phyloP scores from a whole-genome alignment of 1,284 basidiomycete genomes.

The Tilletiopsis washingtonensis region DNA sequence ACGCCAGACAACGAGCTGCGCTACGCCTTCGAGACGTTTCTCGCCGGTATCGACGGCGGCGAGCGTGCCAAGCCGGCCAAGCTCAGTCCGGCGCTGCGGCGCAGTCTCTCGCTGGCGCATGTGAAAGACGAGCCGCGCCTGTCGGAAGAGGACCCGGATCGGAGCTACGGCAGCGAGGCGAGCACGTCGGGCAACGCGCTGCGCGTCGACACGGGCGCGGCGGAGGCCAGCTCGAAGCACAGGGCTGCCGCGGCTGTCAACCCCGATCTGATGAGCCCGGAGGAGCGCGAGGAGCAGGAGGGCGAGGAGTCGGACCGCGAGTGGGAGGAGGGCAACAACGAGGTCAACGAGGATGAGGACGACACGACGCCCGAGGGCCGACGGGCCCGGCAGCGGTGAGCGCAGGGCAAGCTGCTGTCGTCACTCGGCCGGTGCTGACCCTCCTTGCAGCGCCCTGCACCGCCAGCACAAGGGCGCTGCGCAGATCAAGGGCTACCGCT shows the following conservation, averaged over 20 bases:
- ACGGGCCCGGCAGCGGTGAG: conserved; percentile 13
- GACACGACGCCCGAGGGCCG: conserved; percentile 18
- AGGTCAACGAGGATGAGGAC: neutral
- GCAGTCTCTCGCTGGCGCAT: too few relatives aligned
- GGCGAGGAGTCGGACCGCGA: conserved; percentile 9
- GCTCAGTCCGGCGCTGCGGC: neutral
- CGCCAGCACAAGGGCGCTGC: conserved; percentile 32
- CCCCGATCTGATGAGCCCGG: neutral
- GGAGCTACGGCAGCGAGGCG: too few relatives aligned
- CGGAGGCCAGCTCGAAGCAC: neutral
- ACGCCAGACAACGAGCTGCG: conserved; percentile 38
- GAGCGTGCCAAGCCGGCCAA: conserved; percentile 18
- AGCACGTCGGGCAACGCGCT: neutral
- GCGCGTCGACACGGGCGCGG: neutral
- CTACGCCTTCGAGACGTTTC: conserved; percentile 27
- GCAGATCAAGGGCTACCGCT: conserved; percentile 36
- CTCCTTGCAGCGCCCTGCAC: conserved; percentile 16
- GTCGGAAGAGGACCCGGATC: too few relatives aligned
- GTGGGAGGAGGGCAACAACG: conserved; percentile 13
- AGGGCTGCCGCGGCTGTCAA: neutral
- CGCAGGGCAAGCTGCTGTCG: neutral
- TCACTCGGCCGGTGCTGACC: neutral
- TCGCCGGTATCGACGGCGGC: conserved; percentile 21
- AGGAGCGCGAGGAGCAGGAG: conserved; percentile 1
- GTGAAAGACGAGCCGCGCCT: too few relatives aligned